Evolutionary conservation across 208 protist genomes (phyloP), one percentile per base, ranked within the genome.

Genomic region (Trypanosomatidae sp.): DNA sequence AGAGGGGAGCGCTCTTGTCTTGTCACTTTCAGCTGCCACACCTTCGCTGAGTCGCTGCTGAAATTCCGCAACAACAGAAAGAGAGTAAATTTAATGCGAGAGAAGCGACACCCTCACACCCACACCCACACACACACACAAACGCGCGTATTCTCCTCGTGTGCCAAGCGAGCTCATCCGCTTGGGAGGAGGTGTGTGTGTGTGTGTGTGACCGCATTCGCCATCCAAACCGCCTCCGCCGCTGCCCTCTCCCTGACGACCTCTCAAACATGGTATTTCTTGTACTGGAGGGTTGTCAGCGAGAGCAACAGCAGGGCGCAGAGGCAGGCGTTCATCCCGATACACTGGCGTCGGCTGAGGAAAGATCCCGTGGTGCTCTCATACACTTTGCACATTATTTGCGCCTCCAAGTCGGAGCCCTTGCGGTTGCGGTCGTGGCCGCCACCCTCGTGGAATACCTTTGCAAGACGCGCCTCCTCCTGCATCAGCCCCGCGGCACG

Each of bases 271-370:
- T 55, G 36, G 62, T 82, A 82, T 71, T 76, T 81, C 50, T 73
- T 75, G 70, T 80, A 85, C 73, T 82, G 59, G 7, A 82, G 65
- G 28, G 77, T 69, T 7, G 66, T 55, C 22, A 83, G 46, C 5
- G 73, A 69, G 8, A 66, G 33, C 36, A 81, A 7, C 9, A 86
- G 53, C 43, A 86, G 52, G 1, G 66, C 72, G 8, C 68, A 56
- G 7, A 83, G 74, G 41, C 73, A 82, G 28, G 64, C 66, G 64
- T 71, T 53, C 62, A 75, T 67, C 69, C 68, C 77, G 22, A 56
- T 43, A 3, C 56, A 50, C 36, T 80, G 77, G 28, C 59, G 59
- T 0, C 73, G 50, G 22, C 56, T 28, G 22, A 70, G n/a, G 46
- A 73, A 62, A 44, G 62, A 49, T 33, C 39, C 62, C 33, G 73